Conservation (phyloP, 345 rosid species). For the Excoecaria agallocha region DNA sequence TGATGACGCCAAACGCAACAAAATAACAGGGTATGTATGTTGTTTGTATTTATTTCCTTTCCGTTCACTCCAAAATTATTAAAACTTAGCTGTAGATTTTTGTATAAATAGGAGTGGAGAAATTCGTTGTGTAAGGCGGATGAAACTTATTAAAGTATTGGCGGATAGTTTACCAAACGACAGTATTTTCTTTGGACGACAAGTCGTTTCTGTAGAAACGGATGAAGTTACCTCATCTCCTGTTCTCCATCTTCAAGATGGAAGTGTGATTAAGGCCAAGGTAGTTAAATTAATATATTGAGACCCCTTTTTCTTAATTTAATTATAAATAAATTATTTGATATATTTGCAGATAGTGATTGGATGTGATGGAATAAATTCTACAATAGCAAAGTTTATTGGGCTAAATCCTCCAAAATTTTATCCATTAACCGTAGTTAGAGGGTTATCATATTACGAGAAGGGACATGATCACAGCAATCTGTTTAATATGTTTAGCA, state of each 20-base stretch:
- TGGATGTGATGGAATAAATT: slow-evolving; percentile 26
- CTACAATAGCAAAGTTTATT: slow-evolving; percentile 1
- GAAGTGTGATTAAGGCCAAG: slow-evolving; percentile 44
- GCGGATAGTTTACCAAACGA: slow-evolving; percentile 42
- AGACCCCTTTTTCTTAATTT: too few species aligned
- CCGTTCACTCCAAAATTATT: too few species aligned
- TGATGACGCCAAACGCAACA: not conserved
- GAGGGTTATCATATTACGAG: slow-evolving; percentile 19
- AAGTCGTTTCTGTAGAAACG: slow-evolving; percentile 28
- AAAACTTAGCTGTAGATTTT: too few species aligned
- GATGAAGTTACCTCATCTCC: slow-evolving; percentile 35
- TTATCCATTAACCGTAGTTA: not conserved
- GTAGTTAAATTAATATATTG: slow-evolving; percentile 8
- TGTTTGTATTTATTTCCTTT: not conserved
- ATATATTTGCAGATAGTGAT: slow-evolving; percentile 14
- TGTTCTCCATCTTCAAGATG: slow-evolving; percentile 29
- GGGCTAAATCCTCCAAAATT: not conserved
- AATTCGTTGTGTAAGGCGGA: slow-evolving; percentile 44
- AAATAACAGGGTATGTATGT: not conserved
- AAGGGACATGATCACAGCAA: slow-evolving; percentile 4
- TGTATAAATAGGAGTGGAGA: slow-evolving; percentile 40
- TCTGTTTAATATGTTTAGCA: not conserved
- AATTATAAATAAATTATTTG: not conserved
- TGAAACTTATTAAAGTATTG: slow-evolving; percentile 40
- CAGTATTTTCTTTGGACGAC: slow-evolving; percentile 37